A percentile compares a stretch with the other conserved stretches of the same genome.
phyloP scores from a whole-genome alignment of 2,329 filamentous ascomycete genomes.

The Colletotrichum horii region DNA sequence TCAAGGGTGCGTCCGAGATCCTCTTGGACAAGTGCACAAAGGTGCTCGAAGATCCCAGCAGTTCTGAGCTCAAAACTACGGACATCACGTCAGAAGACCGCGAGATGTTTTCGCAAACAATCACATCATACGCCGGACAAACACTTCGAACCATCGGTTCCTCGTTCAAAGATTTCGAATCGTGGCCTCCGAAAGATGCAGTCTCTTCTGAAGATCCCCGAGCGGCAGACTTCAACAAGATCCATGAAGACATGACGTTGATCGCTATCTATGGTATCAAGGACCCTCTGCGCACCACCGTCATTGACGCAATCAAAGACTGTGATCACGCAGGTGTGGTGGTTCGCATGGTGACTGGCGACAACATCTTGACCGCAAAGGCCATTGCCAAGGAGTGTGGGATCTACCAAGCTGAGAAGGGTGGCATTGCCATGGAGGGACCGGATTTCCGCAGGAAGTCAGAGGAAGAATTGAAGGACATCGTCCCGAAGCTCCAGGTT shows the following conservation, averaged over 20 bases:
- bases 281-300: conserved; percentile 68
- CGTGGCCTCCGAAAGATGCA: conserved; percentile 63
- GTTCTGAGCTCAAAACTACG: not conserved
- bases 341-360: conserved; percentile 67
- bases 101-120: conserved; percentile 31
- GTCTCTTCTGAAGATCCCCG: conserved; percentile 56
- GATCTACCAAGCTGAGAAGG: conserved; percentile 39
- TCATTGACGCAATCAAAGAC: conserved; percentile 64
- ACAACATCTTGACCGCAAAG: conserved; percentile 49
- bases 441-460: conserved; percentile 60
- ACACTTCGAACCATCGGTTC: conserved; percentile 47
- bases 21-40: conserved; percentile 46
- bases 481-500: conserved; percentile 69
- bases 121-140: conserved; percentile 39
- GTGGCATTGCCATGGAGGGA: conserved; percentile 60
- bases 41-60: conserved; percentile 26
- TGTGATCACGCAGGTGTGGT: conserved; percentile 70
- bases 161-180: conserved; percentile 52
- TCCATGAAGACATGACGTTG: conserved; percentile 38
- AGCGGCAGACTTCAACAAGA: conserved; percentile 59
- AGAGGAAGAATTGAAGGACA: conserved; percentile 52
- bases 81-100: conserved; percentile 15
- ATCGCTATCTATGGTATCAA: conserved; percentile 66
- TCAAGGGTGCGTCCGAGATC: conserved; percentile 59
- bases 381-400: conserved; percentile 49